Base-by-base conservation (phyloP, 345 rosid species). In the Bruguiera gymnorhiza region DNA sequence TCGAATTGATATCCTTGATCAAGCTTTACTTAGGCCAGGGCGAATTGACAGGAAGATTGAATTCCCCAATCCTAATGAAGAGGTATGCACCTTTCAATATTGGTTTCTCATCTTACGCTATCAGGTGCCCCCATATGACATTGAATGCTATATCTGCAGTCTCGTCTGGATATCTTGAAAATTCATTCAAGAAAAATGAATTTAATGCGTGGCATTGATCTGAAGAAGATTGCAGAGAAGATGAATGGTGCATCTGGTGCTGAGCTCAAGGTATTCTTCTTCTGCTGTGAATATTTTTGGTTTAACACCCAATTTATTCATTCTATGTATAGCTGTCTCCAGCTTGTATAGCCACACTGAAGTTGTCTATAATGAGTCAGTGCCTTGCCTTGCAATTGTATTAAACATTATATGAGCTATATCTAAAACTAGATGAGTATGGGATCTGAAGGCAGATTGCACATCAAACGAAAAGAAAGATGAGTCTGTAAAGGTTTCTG, bases 221-320 rank as follows among this genome's bases (percentile, higher is more conserved):
- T 95, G 86, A 95, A 90, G 84, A 95, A 95, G 85, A 95, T 95
- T 53, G 98, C 98, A 4, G 98, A 89, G 80, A 95, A 95, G 84
- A 95, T 95, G 99, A 89, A 87, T 67, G 99, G 99, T 68, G 99
- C 98, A 55, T 96, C 99, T 66, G 99, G 99, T 71, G 99, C 98
- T 36, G 99, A 92, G 78, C 87, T 96, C 23, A 96, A 96, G 99
- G 99, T 96, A 82, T 59, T 75, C 37, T 34, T 31, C 9, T 27
- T 27, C 16, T 4, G 18, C 21, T 8, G 18, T 51, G 20, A 20
- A 24, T 60, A 39, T 20, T 52, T 30, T 61, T 60, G n/a, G 23
- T 16, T 66, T 13, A 63, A 43, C 27, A 32, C 31, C 30, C 50
- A 26, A n/a, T 8, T 20, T 68, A 11, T 70, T 36, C 18, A 43